Evolutionary conservation across 805 yeast genomes (phyloP).

Genomic region (Kuraishia ogatae): DNA sequence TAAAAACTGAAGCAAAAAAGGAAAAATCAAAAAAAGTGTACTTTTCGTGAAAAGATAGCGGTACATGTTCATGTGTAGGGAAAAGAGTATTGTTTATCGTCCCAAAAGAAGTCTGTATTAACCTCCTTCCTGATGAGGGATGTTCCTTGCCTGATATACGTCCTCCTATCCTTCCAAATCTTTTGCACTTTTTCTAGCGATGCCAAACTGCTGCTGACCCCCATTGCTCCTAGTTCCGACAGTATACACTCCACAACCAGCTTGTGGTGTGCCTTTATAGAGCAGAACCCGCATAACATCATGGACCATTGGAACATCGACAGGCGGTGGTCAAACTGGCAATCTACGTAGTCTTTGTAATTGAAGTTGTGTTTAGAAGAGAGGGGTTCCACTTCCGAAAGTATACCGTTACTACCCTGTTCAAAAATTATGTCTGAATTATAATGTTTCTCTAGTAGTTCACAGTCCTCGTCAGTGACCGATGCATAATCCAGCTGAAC

Average conservation of each 20-base stretch:
- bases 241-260: background rate
- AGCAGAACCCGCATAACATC: background rate
- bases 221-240: background rate
- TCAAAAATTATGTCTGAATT: constrained; percentile 12
- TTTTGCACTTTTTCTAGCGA: background rate
- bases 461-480: constrained; percentile 10
- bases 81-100: background rate
- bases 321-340: background rate
- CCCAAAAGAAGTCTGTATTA: background rate
- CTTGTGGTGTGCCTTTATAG: background rate
- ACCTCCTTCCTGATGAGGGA: background rate
- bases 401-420: background rate
- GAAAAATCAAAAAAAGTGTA: too few relatives aligned
- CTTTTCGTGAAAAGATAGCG: background rate
- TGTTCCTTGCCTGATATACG: background rate
- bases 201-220: background rate
- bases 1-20: too few relatives aligned
- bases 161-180: constrained; percentile 9
- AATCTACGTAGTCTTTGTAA: constrained; percentile 10
- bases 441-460: constrained; percentile 12
- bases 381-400: background rate
- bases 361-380: constrained; percentile 6
- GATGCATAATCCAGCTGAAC: constrained; percentile 12
- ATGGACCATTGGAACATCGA: background rate
- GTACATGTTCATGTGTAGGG: constrained; percentile 2